Percentiles rank a stretch among this genome's conserved stretches.
Conservation (phyloP, 768 basidiomycete genomes). For the Neoboletus magnificus region DNA sequence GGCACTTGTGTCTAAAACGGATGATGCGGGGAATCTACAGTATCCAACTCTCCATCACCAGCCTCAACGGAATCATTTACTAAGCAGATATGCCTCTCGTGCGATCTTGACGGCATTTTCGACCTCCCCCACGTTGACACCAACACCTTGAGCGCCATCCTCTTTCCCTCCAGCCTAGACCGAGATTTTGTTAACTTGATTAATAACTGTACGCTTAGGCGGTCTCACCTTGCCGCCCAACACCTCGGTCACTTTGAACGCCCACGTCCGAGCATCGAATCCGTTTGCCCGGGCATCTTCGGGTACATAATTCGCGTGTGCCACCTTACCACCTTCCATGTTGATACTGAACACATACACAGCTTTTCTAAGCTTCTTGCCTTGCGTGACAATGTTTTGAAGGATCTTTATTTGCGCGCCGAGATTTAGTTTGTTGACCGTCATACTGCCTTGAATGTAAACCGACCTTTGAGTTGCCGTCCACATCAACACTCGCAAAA, state of each 20-base stretch:
- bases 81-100: slow-evolving; percentile 34
- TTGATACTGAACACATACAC: slow-evolving; percentile 88
- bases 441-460: not conserved
- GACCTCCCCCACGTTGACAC: slow-evolving; percentile 58
- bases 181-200: slow-evolving; percentile 5
- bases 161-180: slow-evolving; percentile 91
- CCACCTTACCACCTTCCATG: slow-evolving; percentile 63
- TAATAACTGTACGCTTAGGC: slow-evolving; percentile 7
- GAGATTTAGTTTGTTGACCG: not conserved
- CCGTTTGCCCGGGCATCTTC: slow-evolving; percentile 58
- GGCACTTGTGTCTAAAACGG: not conserved
- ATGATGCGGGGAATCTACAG: not conserved
- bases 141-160: slow-evolving; percentile 88
- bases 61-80: slow-evolving; percentile 13
- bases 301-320: slow-evolving; percentile 83
- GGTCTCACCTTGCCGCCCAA: slow-evolving; percentile 85
- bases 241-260: slow-evolving; percentile 67
- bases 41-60: not conserved
- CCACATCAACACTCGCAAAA: slow-evolving; percentile 67
- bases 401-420: slow-evolving; percentile 44
- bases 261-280: slow-evolving; percentile 88
- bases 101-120: slow-evolving; percentile 66
- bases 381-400: slow-evolving; percentile 69
- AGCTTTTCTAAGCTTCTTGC: slow-evolving; percentile 78
- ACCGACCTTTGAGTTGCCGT: slow-evolving; percentile 81